These are phyloP conservation scores for Solanum hybrid DNA, from an alignment of 305 asterid species.

Conservation along the genomic window DNA sequence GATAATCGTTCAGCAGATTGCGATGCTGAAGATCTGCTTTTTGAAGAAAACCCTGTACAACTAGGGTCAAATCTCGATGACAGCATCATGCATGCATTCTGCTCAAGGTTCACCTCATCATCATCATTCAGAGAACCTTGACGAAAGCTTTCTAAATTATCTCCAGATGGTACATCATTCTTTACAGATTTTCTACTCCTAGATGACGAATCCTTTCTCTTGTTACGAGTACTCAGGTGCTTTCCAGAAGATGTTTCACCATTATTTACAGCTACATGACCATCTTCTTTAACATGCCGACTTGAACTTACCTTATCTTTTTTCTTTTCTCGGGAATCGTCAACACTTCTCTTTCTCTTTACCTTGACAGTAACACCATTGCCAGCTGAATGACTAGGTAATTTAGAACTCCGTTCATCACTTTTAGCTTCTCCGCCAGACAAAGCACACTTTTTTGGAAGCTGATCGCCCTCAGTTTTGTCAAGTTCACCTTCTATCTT, in stretches of 20 bases:
- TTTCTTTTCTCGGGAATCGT: constrained; percentile 25
- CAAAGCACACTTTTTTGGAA: constrained; percentile 1
- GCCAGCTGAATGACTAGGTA: constrained; percentile 21
- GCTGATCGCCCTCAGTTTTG: constrained; percentile 19
- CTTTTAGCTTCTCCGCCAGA: constrained; percentile 27
- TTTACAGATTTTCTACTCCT: constrained; percentile 25
- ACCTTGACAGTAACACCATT: constrained; percentile 24
- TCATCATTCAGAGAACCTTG: constrained; percentile 58
- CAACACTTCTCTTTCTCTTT: constrained; percentile 33
- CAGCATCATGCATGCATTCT: constrained; percentile 98
- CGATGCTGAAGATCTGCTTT: constrained; percentile 36
- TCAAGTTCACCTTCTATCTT: constrained; percentile 25
- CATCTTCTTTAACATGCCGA: constrained; percentile 26
- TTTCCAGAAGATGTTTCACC: constrained; percentile 32
- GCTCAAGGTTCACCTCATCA: constrained; percentile 97
- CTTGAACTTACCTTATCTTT: constrained; percentile 26
- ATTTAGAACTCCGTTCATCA: constrained; percentile 18
- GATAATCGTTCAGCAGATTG: constrained; percentile 41
- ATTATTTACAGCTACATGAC: constrained; percentile 24
- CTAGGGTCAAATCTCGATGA: constrained; percentile 96
- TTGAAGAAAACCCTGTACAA: constrained; percentile 76
- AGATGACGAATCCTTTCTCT: constrained; percentile 34
- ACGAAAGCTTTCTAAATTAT: constrained; percentile 29
- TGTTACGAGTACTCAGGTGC: constrained; percentile 35
- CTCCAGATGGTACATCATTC: constrained; percentile 46